These are phyloP conservation scores for Amphicarpaea edgeworthii DNA, from an alignment of 306 rosid species.

Conservation along the genomic window DNA sequence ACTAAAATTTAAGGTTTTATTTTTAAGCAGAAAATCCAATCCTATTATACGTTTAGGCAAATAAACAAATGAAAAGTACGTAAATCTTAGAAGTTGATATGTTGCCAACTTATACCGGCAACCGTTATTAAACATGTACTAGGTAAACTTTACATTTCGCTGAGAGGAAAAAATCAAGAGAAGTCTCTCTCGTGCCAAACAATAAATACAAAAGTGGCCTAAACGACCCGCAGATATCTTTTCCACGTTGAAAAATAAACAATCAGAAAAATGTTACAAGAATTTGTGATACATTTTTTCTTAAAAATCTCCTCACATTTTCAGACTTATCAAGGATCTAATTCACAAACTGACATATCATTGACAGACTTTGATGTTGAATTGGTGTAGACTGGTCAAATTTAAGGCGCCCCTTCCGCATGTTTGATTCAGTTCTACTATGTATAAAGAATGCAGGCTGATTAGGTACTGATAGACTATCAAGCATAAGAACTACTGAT, in stretches of 20 bases:
- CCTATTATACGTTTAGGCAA: background rate
- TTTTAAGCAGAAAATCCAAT: background rate
- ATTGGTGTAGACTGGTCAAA: conserved; percentile 22
- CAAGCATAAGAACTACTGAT: conserved; percentile 47
- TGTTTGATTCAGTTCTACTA: conserved; percentile 35
- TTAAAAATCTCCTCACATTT: background rate
- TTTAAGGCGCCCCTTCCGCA: conserved; percentile 13
- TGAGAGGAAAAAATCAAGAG: background rate
- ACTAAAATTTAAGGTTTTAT: background rate
- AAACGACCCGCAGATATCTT: conserved; percentile 17
- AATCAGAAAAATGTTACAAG: conserved; percentile 6
- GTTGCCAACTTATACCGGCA: background rate
- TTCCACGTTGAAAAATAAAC: conserved; percentile 18
- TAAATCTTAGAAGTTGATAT: background rate
- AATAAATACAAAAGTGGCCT: conserved; percentile 6
- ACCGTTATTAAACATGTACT: background rate
- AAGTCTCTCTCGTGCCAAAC: background rate
- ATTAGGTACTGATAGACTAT: conserved; percentile 39
- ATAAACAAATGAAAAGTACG: conserved; percentile 1
- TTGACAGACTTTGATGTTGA: conserved; percentile 27
- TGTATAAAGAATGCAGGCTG: conserved; percentile 40
- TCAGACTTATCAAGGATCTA: conserved; percentile 35
- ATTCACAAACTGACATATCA: conserved; percentile 31
- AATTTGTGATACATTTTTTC: background rate
- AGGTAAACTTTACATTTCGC: background rate